These are phyloP conservation scores for Nemophila menziesii DNA, from an alignment of 257 asterid species.

Conservation along the genomic window DNA sequence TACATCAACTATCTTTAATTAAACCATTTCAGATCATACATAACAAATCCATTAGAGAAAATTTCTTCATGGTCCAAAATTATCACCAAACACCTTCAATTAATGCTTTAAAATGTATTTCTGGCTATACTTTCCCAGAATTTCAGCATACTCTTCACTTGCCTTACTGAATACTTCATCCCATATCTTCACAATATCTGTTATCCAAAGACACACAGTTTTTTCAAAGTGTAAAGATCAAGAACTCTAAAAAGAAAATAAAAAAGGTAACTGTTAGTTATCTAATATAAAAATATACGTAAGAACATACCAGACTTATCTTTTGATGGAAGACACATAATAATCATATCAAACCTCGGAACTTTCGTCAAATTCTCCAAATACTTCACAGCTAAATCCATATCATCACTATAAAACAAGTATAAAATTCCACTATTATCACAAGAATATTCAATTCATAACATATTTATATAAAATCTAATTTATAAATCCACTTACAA, in stretches of 20 bases:
- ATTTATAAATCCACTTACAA: conserved; percentile 33
- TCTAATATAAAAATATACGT: background rate
- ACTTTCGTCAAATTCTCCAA: conserved; percentile 54
- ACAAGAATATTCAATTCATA: background rate
- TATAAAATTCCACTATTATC: conserved; percentile 1
- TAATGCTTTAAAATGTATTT: conserved; percentile 31
- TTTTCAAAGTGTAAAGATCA: conserved; percentile 8
- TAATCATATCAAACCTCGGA: conserved; percentile 77
- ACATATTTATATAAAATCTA: conserved; percentile 8
- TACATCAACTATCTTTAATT: background rate
- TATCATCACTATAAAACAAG: conserved; percentile 60
- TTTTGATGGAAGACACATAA: conserved; percentile 70
- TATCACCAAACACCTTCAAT: conserved; percentile 4
- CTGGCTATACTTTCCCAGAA: conserved; percentile 28
- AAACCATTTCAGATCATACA: background rate
- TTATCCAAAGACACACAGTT: conserved; percentile 17
- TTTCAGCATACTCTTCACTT: conserved; percentile 25
- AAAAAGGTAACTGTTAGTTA: background rate
- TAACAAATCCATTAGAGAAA: background rate
- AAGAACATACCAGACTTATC: conserved; percentile 66
- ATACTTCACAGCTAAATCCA: conserved; percentile 57
- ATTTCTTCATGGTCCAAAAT: background rate
- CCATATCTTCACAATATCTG: conserved; percentile 62
- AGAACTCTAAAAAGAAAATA: background rate
- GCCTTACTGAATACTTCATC: conserved; percentile 53